phyloP scores from a whole-genome alignment of 139 green algal species.

The Yamagishiella unicocca region DNA sequence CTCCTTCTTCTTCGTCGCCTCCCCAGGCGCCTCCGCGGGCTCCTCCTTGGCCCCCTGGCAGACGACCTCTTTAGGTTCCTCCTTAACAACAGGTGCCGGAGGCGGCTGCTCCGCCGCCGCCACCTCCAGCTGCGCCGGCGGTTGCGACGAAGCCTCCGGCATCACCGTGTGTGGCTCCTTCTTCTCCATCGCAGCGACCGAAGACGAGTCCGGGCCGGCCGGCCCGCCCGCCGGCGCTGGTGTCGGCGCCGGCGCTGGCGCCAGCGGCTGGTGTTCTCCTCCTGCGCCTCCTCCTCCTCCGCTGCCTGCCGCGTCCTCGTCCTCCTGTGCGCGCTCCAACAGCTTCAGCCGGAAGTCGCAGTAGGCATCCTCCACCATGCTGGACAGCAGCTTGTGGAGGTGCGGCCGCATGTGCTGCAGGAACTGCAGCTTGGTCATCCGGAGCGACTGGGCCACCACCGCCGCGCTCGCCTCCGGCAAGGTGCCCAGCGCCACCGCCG shows the following conservation, averaged over 20 bases:
- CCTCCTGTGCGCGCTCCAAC: not conserved
- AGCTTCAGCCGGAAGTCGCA: not conserved
- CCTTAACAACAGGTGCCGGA: not conserved
- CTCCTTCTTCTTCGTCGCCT: not conserved
- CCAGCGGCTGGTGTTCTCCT: no score
- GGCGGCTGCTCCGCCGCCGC: not conserved
- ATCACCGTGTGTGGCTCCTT: no score
- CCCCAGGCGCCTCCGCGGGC: not conserved
- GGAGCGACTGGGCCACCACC: not conserved
- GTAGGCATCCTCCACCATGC: constrained; percentile 33
- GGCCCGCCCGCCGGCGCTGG: no score
- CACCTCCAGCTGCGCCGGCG: not conserved
- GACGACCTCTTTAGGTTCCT: not conserved
- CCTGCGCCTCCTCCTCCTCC: not conserved
- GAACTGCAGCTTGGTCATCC: constrained; percentile 36
- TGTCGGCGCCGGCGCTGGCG: no score
- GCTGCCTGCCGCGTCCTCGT: not conserved
- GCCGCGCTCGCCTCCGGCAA: not conserved
- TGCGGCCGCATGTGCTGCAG: constrained; percentile 21
- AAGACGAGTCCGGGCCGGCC: no score
- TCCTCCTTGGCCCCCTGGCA: not conserved
- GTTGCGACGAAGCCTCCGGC: not conserved
- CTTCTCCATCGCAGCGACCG: no score
- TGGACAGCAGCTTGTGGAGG: constrained; percentile 1
- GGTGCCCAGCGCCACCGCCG: not conserved